Conservation (phyloP, 164 flowering plant species). For the Vitis amurensis region DNA sequence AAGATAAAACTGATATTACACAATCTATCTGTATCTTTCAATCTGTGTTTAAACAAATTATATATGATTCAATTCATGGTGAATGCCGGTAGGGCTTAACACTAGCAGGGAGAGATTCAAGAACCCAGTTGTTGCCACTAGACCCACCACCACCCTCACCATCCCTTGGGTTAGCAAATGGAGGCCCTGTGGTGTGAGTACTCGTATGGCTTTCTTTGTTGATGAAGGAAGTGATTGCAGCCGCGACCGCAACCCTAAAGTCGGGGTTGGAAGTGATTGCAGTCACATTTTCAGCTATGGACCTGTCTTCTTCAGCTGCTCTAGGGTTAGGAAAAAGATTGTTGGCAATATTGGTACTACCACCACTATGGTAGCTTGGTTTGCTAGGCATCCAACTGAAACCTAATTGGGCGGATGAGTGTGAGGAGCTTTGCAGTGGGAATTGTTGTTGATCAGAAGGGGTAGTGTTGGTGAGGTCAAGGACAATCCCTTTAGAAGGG, state of each 20-base stretch:
- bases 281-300: conserved; percentile 41
- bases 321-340: conserved; percentile 9
- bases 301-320: conserved; percentile 19
- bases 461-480: conserved; percentile 40
- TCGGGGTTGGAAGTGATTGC: conserved; percentile 66
- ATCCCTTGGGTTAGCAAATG: conserved; percentile 14
- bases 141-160: conserved; percentile 31
- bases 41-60: neutral
- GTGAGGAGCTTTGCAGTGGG: conserved; percentile 25
- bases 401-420: conserved; percentile 22
- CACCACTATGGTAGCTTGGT: conserved; percentile 2
- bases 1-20: too few relatives aligned
- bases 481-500: conserved; percentile 44
- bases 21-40: neutral
- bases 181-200: conserved; percentile 3
- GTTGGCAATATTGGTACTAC: neutral
- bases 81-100: neutral
- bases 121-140: conserved; percentile 24
- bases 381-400: conserved; percentile 29
- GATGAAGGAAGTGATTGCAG: conserved; percentile 63
- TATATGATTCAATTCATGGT: neutral
- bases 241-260: conserved; percentile 73
- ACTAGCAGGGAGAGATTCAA: conserved; percentile 21
- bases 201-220: conserved; percentile 34
- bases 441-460: neutral